Base-by-base conservation (phyloP, 805 yeast genomes). In the Ogataea paradorogensis region DNA sequence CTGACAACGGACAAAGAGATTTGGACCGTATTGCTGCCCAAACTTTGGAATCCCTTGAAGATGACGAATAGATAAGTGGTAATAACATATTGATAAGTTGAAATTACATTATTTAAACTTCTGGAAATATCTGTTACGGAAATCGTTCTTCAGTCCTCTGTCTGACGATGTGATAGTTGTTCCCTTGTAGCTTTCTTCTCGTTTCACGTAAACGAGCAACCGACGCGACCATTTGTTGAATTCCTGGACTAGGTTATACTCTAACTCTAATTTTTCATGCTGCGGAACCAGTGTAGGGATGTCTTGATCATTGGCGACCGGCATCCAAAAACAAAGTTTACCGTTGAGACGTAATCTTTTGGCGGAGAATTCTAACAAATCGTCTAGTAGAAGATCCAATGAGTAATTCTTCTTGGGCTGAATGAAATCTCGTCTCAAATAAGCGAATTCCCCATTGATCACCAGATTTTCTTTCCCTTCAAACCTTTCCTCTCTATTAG, bases 21-120 rank as follows among this genome's bases (percentile, higher is more conserved):
- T 85, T 93, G 79, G 99, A 93, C 80, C 97, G 99, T 84, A 91
- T 91, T 73, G 98, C 98, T 69, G 96, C 95, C 72, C 96, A 89
- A 79, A 88, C 96, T 71, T 81, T 86, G 73, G 95, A 89, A 78
- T 82, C 80, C 69, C 93, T 85, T 66, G 95, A 85, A 68, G 51
- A 46, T 32, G 77, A 72, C 58, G 71, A 70, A 62, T 61, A 60
- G 51, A 48, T 51, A 48, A 47, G 47, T 46, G 45, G 42, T 41
- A 40, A 44, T 34, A 35, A 44, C 44, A 37, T 39, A 44, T 36
- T 30, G 35, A 38, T 38, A 38, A 32, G 42, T 38, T 37, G 32
- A 42, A 30, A 18, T 18, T 23, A 23, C 38, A 21, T 37, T 31
- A 33, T 28, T 27, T 38, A 35, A 85, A 85, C 25, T 88, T 82